Base-by-base conservation (phyloP, 2,329 filamentous ascomycete genomes). In the Kalmusia sp. region DNA sequence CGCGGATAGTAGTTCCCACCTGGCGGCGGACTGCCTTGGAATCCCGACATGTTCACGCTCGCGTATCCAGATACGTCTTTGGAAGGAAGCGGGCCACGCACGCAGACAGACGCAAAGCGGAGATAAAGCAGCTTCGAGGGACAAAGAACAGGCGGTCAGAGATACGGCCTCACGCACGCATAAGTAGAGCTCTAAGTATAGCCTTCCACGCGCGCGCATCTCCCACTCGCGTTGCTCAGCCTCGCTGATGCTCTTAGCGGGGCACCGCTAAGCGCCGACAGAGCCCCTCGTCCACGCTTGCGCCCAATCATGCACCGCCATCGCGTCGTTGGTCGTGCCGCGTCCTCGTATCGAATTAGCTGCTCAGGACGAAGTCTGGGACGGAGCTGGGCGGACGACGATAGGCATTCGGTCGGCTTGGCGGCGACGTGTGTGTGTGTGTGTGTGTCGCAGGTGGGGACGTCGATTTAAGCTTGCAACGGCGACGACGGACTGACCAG, bases 1-100 rank as follows among this genome's bases (percentile, higher is more conserved):
- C 68, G 63, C 57, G 71, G 70, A 46, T 73, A 74, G 52, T 72
- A 75, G 51, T 72, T 71, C 14, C 71, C 71, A 45, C 66, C 61
- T 7, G 70, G 67, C 31, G 71, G 70, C 51, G 70, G 70, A 41
- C 60, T 70, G 51, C 59, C 58, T 45, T 67, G 59, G 38, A 58
- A 68, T 52, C 68, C 66, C 24, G 70, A 72, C 68, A 72, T 72
- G 31, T 24, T 58, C 48, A 28, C 49, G 2, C 12, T 21, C 6
- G 3, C n/a, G 25, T 34, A 12, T 45, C 35, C 14, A 8, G 35
- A 38, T 38, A 21, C 7, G 6, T 21, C 24, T 22, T 6, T 22
- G 5, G 6, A n/a, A n/a, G n/a, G n/a, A n/a, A n/a, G n/a, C n/a
- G n/a, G n/a, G n/a, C n/a, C n/a, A n/a, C n/a, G n/a, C n/a, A n/a